phyloP scores from a whole-genome alignment of 2,329 filamentous ascomycete genomes.

The Pseudogymnoascus sp. region DNA sequence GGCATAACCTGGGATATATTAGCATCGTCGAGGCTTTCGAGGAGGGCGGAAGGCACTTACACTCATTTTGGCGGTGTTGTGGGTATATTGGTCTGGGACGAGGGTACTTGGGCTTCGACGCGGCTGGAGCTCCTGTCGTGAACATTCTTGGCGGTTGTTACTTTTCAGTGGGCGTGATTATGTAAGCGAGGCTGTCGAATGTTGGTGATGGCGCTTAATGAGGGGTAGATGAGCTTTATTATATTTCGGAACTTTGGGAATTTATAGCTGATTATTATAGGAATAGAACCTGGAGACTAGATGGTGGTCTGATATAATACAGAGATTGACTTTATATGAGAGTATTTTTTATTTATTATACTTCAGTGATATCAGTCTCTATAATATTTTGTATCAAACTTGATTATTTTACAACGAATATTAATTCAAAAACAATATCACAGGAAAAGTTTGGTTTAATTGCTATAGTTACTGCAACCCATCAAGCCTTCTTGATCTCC shows the following conservation, averaged over 20 bases:
- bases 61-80: slow-evolving; percentile 28
- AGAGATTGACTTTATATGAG: background rate
- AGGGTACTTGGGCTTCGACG: slow-evolving; percentile 16
- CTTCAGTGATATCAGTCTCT: no score
- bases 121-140: slow-evolving; percentile 15
- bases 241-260: background rate
- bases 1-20: slow-evolving; percentile 62
- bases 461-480: background rate
- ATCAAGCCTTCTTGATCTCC: slow-evolving; percentile 49
- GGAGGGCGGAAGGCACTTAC: slow-evolving; percentile 21
- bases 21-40: slow-evolving; percentile 18
- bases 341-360: background rate
- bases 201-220: slow-evolving; percentile 2
- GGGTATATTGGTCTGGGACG: background rate
- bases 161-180: background rate
- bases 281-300: background rate
- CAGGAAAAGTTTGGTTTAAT: background rate
- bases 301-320: background rate
- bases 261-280: background rate
- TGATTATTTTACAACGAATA: background rate
- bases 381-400: background rate
- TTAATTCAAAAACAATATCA: background rate
- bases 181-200: slow-evolving; percentile 7
- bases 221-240: background rate
- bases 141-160: slow-evolving; percentile 19